These are phyloP conservation scores for Aspergillus sp. DNA, from an alignment of 2,329 filamentous ascomycete species.

Conservation along the genomic window DNA sequence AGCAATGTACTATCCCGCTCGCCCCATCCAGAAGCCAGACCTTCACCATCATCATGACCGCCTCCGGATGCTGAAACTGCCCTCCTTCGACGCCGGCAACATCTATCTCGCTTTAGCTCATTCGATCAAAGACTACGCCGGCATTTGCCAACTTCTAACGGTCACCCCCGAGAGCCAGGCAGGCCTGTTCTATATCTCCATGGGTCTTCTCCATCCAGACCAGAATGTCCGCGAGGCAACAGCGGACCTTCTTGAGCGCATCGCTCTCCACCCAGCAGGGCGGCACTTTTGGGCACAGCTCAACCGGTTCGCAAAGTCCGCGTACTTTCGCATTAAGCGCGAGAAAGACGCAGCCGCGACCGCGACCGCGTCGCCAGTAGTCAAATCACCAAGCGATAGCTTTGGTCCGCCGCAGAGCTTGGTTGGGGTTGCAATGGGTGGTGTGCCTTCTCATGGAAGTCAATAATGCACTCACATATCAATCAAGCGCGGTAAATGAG, in stretches of 20 bases:
- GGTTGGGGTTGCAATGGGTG: conserved; percentile 37
- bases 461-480: conserved; percentile 5
- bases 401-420: conserved; percentile 36
- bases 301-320: conserved; percentile 84
- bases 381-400: conserved; percentile 20
- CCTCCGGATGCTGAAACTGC: conserved; percentile 76
- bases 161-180: conserved; percentile 83
- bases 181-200: conserved; percentile 84
- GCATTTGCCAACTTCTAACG: conserved; percentile 78
- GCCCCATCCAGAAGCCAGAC: conserved; percentile 55
- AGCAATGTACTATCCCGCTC: conserved; percentile 38
- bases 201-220: conserved; percentile 90
- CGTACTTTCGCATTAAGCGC: conserved; percentile 74
- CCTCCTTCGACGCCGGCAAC: conserved; percentile 71
- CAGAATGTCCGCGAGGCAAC: conserved; percentile 74
- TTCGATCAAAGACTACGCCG: conserved; percentile 75
- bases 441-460: conserved; percentile 24
- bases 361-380: conserved; percentile 10
- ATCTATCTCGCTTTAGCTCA: conserved; percentile 81
- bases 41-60: conserved; percentile 91
- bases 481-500: neutral
- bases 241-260: conserved; percentile 75
- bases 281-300: conserved; percentile 88
- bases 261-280: conserved; percentile 84
- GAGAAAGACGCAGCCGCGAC: conserved; percentile 49